phyloP scores from a whole-genome alignment of 164 flowering plant species.

The Aristolochia contorta region DNA sequence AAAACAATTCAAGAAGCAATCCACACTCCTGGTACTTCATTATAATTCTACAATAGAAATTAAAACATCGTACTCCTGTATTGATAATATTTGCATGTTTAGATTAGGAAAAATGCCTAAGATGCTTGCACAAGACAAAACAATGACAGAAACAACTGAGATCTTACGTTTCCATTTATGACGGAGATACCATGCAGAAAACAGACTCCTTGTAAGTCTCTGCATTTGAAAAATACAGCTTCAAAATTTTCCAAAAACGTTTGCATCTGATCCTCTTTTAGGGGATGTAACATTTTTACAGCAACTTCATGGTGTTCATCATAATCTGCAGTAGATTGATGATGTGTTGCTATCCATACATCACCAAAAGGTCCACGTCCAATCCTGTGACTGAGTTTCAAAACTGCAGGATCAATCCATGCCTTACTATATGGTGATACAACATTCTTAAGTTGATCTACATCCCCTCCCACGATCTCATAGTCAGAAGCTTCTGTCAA shows the following conservation, averaged over 20 bases:
- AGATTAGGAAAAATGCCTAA: neutral
- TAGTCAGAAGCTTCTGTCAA: constrained; percentile 42
- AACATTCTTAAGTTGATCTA: constrained; percentile 52
- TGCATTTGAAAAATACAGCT: constrained; percentile 38
- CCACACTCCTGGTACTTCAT: neutral
- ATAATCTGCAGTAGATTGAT: constrained; percentile 53
- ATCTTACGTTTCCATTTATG: constrained; percentile 49
- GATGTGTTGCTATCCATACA: constrained; percentile 88
- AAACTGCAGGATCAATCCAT: constrained; percentile 58
- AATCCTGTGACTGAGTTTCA: constrained; percentile 73
- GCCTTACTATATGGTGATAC: constrained; percentile 37
- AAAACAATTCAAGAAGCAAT: constrained; percentile 1
- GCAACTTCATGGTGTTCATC: constrained; percentile 86
- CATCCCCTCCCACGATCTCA: constrained; percentile 49
- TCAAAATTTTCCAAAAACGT: constrained; percentile 38
- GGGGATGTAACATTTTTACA: constrained; percentile 61
- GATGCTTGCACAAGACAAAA: neutral
- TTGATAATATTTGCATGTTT: neutral
- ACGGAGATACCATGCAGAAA: constrained; percentile 65
- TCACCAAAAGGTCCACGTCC: constrained; percentile 88
- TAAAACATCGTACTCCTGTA: neutral
- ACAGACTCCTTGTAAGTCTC: constrained; percentile 42
- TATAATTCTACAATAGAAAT: neutral
- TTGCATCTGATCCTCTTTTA: constrained; percentile 46
- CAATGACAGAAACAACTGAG: neutral